Percentiles rank a stretch among this genome's conserved stretches.
Evolutionary conservation across 2,329 filamentous ascomycete species (phyloP).

Genomic region (Neocatenulostroma microsporum): DNA sequence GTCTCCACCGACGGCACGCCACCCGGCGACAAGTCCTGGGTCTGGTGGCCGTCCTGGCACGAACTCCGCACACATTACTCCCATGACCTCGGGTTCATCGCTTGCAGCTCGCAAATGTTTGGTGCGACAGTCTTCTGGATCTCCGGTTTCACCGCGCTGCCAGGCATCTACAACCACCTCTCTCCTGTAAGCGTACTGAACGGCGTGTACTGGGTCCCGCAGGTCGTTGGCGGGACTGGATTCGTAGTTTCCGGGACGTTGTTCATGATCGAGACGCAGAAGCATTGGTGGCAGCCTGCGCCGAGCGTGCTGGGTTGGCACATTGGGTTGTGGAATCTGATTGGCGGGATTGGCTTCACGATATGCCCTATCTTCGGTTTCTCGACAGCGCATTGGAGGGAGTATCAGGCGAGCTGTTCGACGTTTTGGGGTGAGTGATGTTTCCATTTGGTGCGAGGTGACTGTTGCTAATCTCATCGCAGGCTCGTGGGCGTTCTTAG

Average conservation of each 20-base stretch:
- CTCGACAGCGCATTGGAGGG: conserved; percentile 17
- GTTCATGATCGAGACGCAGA: conserved; percentile 26
- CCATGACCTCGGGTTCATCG: conserved; percentile 24
- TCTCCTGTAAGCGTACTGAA: conserved; percentile 7
- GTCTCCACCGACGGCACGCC: conserved; percentile 12
- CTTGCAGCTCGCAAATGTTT: conserved; percentile 19
- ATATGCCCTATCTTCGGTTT: conserved; percentile 24
- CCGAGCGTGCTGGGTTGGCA: conserved; percentile 22
- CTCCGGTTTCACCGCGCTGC: conserved; percentile 22
- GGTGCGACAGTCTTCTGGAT: conserved; percentile 24
- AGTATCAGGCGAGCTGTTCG: conserved; percentile 19
- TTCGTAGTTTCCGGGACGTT: conserved; percentile 22
- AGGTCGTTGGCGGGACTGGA: conserved; percentile 20
- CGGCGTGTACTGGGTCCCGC: conserved; percentile 22
- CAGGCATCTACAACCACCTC: conserved; percentile 22
- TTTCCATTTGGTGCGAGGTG: background rate
- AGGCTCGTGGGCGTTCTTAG: conserved; percentile 24
- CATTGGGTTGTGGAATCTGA: conserved; percentile 22
- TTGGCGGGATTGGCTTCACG: conserved; percentile 23
- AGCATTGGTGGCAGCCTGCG: conserved; percentile 22
- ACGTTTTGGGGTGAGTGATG: conserved; percentile 19
- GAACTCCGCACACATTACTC: conserved; percentile 22
- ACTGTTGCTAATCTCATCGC: background rate
- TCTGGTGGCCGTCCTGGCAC: conserved; percentile 22
- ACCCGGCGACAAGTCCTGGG: conserved; percentile 20